Evolutionary conservation across 1,284 basidiomycete genomes (phyloP).

Genomic region (Cryptococcus jaspeensis): DNA sequence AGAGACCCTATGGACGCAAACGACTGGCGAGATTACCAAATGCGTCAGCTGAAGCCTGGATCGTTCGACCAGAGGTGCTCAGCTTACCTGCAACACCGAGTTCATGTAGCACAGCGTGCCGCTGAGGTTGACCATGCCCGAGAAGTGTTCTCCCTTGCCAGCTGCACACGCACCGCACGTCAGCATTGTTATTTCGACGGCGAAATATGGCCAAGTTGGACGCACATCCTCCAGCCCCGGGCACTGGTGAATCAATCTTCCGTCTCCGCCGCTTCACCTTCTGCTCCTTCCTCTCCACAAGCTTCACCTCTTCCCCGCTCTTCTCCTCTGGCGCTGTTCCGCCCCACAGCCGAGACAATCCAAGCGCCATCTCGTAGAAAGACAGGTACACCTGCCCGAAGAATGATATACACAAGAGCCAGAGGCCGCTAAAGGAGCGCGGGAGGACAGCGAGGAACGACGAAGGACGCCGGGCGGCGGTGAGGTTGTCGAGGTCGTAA

Average conservation of each 20-base stretch:
- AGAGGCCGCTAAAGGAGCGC: neutral
- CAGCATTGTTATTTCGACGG: neutral
- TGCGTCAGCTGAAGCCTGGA: neutral
- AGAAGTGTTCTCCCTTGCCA: slow-evolving; percentile 57
- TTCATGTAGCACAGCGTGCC: slow-evolving; percentile 96
- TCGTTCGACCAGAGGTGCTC: neutral
- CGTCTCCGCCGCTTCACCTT: slow-evolving; percentile 25
- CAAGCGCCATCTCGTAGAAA: slow-evolving; percentile 3
- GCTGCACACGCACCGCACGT: neutral
- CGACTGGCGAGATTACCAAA: slow-evolving; percentile 56
- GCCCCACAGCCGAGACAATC: slow-evolving; percentile 2
- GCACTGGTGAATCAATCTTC: slow-evolving; percentile 7
- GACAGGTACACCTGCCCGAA: slow-evolving; percentile 5
- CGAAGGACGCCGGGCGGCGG: too few species aligned
- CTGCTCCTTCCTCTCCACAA: slow-evolving; percentile 2
- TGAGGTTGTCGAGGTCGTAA: too few species aligned
- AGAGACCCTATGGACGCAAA: slow-evolving; percentile 77
- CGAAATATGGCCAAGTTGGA: neutral
- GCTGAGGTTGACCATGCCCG: slow-evolving; percentile 87
- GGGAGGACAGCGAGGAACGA: too few species aligned
- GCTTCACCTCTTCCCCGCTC: neutral
- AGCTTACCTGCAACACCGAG: slow-evolving; percentile 76
- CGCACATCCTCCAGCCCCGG: neutral
- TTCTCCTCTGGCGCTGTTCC: neutral
- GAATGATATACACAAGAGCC: neutral